Conservation (phyloP, 257 asterid species). For the Capsicum baccatum region DNA sequence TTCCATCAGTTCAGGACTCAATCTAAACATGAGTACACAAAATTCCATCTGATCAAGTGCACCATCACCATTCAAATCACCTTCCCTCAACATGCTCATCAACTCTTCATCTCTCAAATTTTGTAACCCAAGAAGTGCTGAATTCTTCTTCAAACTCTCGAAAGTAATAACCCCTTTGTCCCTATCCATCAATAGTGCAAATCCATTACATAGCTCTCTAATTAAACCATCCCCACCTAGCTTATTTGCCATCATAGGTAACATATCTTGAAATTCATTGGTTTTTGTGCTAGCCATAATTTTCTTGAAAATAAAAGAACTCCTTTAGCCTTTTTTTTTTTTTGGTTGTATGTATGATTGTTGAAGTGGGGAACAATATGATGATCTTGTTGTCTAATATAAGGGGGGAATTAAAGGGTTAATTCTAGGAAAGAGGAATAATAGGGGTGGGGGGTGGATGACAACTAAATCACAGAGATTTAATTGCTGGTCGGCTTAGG, state of each 20-base stretch:
- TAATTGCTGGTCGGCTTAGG: slow-evolving; percentile 54
- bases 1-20: slow-evolving; percentile 77
- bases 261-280: slow-evolving; percentile 64
- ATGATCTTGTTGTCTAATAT: slow-evolving; percentile 3
- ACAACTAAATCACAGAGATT: slow-evolving; percentile 55
- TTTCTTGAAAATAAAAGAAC: background rate
- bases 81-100: slow-evolving; percentile 68
- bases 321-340: background rate
- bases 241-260: slow-evolving; percentile 74
- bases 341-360: background rate
- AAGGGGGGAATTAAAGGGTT: slow-evolving; percentile 30
- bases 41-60: slow-evolving; percentile 80
- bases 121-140: slow-evolving; percentile 68
- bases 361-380: background rate
- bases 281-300: slow-evolving; percentile 41
- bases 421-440: slow-evolving; percentile 31
- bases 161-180: slow-evolving; percentile 69
- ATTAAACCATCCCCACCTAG: slow-evolving; percentile 84
- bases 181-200: slow-evolving; percentile 62
- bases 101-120: slow-evolving; percentile 71
- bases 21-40: slow-evolving; percentile 85
- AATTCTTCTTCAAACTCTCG: slow-evolving; percentile 74
- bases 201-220: slow-evolving; percentile 78
- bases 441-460: slow-evolving; percentile 32
- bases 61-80: slow-evolving; percentile 71